Conservation (phyloP, 2,329 filamentous ascomycete species). For the Aspergillus niger region DNA sequence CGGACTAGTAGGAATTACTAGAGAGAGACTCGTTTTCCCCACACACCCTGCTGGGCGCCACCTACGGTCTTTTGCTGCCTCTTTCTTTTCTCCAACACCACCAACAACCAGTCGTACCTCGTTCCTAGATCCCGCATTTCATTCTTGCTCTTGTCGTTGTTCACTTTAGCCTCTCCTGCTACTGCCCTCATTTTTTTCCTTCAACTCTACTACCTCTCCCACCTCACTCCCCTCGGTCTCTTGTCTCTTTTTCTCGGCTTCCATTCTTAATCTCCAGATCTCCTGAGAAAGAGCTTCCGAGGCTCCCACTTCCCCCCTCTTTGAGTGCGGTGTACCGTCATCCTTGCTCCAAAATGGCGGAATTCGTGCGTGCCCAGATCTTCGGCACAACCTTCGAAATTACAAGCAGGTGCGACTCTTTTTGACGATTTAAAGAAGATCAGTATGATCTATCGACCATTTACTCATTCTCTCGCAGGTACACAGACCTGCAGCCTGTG, state of each 20-base stretch:
- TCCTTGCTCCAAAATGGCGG: constrained; percentile 72
- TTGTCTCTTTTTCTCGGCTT: neutral
- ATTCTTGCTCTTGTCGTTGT: constrained; percentile 1
- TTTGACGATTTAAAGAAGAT: neutral
- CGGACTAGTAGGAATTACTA: constrained; percentile 13
- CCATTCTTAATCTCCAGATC: constrained; percentile 12
- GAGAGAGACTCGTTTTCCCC: constrained; percentile 27
- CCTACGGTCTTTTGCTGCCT: constrained; percentile 25
- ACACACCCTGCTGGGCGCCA: constrained; percentile 29
- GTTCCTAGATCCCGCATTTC: constrained; percentile 19
- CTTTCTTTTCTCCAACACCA: constrained; percentile 14
- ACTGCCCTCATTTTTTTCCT: neutral
- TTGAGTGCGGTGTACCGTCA: constrained; percentile 17
- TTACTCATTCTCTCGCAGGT: constrained; percentile 59
- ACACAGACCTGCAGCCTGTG: constrained; percentile 96
- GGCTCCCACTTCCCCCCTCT: constrained; percentile 6
- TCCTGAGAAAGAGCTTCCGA: neutral
- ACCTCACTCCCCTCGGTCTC: neutral
- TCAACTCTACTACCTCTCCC: constrained; percentile 10
- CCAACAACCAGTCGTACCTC: constrained; percentile 7
- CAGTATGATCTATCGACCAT: constrained; percentile 1
- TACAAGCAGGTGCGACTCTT: constrained; percentile 76
- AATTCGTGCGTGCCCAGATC: constrained; percentile 98
- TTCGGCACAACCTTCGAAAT: constrained; percentile 99
- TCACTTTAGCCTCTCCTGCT: constrained; percentile 3